Evolutionary conservation across 305 asterid genomes (phyloP).

Genomic region (Solanum aculeatissimum): DNA sequence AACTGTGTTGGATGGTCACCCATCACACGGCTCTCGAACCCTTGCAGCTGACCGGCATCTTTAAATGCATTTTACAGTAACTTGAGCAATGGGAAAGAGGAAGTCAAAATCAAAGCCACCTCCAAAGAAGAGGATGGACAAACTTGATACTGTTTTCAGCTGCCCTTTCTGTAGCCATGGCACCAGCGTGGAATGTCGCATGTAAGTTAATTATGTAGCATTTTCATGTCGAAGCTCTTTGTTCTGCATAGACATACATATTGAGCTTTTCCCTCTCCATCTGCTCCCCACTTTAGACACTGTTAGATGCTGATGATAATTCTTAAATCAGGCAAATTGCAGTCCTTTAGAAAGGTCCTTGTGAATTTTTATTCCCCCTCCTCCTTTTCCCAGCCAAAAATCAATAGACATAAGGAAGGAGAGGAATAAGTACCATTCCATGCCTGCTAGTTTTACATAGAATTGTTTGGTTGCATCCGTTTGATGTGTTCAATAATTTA

Average conservation of each 20-base stretch:
- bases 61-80: background rate
- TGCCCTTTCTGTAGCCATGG: conserved; percentile 98
- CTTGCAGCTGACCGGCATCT: background rate
- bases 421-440: background rate
- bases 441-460: background rate
- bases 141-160: conserved; percentile 92
- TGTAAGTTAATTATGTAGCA: conserved; percentile 29
- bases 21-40: too few relatives aligned
- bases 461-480: background rate
- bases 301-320: background rate
- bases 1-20: too few relatives aligned
- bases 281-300: background rate
- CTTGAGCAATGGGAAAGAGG: conserved; percentile 82
- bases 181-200: conserved; percentile 80
- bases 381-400: background rate
- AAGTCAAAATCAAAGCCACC: conserved; percentile 95
- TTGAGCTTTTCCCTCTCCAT: background rate
- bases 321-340: background rate
- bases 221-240: background rate
- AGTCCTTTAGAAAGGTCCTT: background rate
- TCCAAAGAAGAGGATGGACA: conserved; percentile 87
- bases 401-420: background rate
- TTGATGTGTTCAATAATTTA: background rate
- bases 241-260: background rate
- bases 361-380: background rate